Evolutionary conservation across 495 filamentous ascomycete species (phyloP).

Genomic region (Tuber brumale): DNA sequence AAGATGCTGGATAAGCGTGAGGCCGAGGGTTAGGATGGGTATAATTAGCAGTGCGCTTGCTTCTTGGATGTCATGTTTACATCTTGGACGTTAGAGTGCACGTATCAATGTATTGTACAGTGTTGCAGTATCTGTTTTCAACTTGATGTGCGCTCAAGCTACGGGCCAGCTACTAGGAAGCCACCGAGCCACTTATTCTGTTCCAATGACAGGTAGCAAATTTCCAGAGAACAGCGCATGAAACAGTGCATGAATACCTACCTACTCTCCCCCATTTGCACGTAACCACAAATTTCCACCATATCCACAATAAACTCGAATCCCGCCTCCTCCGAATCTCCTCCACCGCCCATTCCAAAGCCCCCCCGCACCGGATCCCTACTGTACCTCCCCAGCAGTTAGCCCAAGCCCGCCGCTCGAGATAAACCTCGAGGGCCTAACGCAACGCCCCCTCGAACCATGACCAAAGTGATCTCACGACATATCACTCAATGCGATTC

Average conservation of each 20-base stretch:
- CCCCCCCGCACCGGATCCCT: background rate
- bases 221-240: background rate
- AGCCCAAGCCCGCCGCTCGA: background rate
- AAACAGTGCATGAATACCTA: background rate
- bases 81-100: background rate
- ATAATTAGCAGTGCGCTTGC: background rate
- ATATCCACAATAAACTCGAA: background rate
- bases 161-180: background rate
- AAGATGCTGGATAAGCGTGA: conserved; percentile 51
- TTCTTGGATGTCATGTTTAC: background rate
- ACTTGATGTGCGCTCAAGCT: background rate
- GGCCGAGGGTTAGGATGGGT: background rate
- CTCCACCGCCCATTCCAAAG: background rate
- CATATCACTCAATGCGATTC: background rate
- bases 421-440: background rate
- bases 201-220: background rate
- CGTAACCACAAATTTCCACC: background rate
- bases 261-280: background rate
- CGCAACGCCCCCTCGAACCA: background rate
- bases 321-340: background rate
- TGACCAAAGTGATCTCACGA: background rate
- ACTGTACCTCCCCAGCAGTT: background rate
- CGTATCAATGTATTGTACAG: background rate
- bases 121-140: background rate
- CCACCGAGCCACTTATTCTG: background rate